Evolutionary conservation across 495 filamentous ascomycete species (phyloP), one percentile per base, ranked within the genome.

Genomic region (Penicillium samsonianum): DNA sequence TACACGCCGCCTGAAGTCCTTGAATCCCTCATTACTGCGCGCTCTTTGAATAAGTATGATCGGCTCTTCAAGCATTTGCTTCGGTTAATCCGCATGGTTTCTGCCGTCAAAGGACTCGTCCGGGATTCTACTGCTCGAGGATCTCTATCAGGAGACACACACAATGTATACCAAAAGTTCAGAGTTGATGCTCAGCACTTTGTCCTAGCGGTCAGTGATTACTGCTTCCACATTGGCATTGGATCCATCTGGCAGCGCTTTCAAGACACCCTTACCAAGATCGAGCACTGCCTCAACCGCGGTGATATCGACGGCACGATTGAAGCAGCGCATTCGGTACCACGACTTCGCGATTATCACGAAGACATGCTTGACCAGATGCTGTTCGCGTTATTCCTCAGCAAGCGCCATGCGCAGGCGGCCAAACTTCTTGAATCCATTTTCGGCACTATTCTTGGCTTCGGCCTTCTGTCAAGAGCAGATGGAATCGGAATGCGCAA

Each of bases 1-100:
- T 98, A 96, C 75, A 87, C 84, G 38, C 83, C 94, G 0, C 91
- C 93, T 0, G 64, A 80, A 3, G 82, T 88, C 3, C 78, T 98
- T 1, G 83, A 87, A 35, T 74, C 84, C 0, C 78, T 97, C 52
- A 86, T 98, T 23, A 90, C 89, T 0, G 73, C 82, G 0, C 67
- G 72, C 1, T 76, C 85, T 1, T 75, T 98, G 12, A 68, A 83
- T 19, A 90, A 88, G 62, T 97, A 96, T 64, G 94, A 98, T 65
- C 76, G 74, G 25, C 80, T 96, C 19, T 96, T 96, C 75, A 87
- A 83, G 55, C 74, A 90, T 12, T 73, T 96, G 3, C 80, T 98
- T 2, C 84, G 91, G 2, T 72, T 93, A 0, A 68, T 89, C 4
- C 85, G 94, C 4, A 90, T 98, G 87, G 74, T 89, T 0, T 92